phyloP scores from a whole-genome alignment of 2,329 filamentous ascomycete species.

The Teratosphaeria destructans region DNA sequence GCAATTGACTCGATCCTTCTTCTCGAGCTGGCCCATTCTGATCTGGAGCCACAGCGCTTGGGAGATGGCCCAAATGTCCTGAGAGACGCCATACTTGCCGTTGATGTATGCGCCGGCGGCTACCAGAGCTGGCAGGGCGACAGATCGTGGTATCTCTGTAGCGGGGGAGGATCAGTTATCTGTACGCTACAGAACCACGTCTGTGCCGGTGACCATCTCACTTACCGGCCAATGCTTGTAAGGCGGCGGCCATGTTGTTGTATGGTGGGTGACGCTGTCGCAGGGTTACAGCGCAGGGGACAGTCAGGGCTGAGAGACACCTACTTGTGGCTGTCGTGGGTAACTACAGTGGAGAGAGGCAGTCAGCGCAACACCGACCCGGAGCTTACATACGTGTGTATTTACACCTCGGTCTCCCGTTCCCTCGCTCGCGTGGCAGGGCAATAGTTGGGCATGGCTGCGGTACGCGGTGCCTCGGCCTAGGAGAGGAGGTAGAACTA shows the following conservation, averaged over 20 bases:
- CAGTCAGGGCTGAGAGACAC: background rate
- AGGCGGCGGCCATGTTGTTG: background rate
- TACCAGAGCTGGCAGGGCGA: conserved; percentile 40
- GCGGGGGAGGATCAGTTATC: background rate
- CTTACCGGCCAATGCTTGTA: background rate
- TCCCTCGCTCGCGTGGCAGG: background rate
- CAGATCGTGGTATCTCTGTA: conserved; percentile 5
- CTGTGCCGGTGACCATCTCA: background rate
- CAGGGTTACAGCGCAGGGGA: background rate
- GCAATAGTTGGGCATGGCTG: background rate
- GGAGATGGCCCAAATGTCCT: conserved; percentile 49
- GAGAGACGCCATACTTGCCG: conserved; percentile 55
- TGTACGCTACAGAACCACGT: background rate
- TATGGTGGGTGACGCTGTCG: background rate
- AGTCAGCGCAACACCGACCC: background rate
- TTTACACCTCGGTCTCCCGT: background rate
- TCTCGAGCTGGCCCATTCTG: conserved; percentile 15
- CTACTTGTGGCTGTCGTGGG: background rate
- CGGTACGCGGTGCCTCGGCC: background rate
- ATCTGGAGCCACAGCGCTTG: conserved; percentile 45
- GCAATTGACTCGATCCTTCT: conserved; percentile 51
- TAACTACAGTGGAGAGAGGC: background rate
- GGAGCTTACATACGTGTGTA: background rate
- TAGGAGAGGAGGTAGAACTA: background rate
- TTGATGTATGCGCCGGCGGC: conserved; percentile 70